Percentiles rank a stretch among this genome's conserved stretches.
phyloP scores from a whole-genome alignment of 495 filamentous ascomycete genomes.

The Staphylotrichum longicolle region DNA sequence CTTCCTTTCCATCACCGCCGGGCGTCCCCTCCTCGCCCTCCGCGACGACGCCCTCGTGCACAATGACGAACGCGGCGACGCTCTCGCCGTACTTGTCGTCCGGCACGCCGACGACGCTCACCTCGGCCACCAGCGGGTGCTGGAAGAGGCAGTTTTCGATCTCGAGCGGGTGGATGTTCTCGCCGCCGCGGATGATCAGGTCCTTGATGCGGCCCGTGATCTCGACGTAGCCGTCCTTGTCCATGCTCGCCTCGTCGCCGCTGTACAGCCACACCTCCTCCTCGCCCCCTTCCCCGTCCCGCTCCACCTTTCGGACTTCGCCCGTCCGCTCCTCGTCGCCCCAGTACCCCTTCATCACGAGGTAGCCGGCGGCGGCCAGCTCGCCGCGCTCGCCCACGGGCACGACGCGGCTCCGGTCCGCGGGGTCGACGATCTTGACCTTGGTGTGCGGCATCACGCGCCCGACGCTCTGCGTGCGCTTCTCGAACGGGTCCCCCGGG shows the following conservation, averaged over 20 bases:
- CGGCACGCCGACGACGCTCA: conserved; percentile 77
- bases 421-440: conserved; percentile 76
- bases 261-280: conserved; percentile 56
- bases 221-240: conserved; percentile 63
- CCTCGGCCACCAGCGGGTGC: conserved; percentile 66
- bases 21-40: conserved; percentile 30
- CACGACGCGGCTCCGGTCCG: conserved; percentile 55
- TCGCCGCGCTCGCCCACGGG: conserved; percentile 70
- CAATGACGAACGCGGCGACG: conserved; percentile 78
- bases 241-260: conserved; percentile 92
- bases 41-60: conserved; percentile 39
- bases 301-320: conserved; percentile 59
- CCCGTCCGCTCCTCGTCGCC: conserved; percentile 64
- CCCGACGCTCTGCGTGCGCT: conserved; percentile 75
- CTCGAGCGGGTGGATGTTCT: conserved; percentile 95
- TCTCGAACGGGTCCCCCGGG: conserved; percentile 74
- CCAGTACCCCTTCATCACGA: conserved; percentile 91
- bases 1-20: conserved; percentile 16
- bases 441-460: conserved; percentile 68
- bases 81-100: conserved; percentile 84
- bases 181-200: conserved; percentile 84
- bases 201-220: conserved; percentile 77
- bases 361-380: conserved; percentile 78
- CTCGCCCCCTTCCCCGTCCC: conserved; percentile 45
- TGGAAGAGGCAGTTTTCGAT: conserved; percentile 87